Conservation (phyloP, 176 grass and related monocot species). For the Lolium rigidum region DNA sequence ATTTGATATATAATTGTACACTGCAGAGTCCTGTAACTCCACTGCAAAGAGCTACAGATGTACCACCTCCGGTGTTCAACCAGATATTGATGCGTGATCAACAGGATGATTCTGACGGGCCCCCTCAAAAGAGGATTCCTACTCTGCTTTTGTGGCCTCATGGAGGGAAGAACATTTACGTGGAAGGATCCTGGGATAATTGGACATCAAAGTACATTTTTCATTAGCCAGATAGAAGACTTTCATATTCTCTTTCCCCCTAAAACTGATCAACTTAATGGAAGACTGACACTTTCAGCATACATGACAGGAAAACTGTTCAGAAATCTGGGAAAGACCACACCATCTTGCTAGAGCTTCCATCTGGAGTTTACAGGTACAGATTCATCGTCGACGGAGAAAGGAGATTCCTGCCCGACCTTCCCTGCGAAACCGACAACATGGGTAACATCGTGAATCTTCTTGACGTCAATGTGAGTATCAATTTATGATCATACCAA, state of each 20-base stretch:
- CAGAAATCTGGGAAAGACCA: conserved; percentile 84
- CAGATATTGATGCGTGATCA: conserved; percentile 65
- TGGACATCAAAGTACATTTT: conserved; percentile 70
- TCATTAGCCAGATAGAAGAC: neutral
- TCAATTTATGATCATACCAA: neutral
- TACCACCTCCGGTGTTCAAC: conserved; percentile 65
- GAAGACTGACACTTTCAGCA: neutral
- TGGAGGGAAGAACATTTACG: conserved; percentile 66
- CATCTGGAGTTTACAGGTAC: conserved; percentile 78
- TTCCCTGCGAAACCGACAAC: conserved; percentile 65
- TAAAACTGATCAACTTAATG: neutral
- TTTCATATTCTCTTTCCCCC: neutral
- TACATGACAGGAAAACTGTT: conserved; percentile 58
- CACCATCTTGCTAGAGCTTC: conserved; percentile 75
- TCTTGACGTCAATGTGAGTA: conserved; percentile 77
- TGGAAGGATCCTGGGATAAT: conserved; percentile 96
- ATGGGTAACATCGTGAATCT: conserved; percentile 67
- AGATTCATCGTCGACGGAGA: conserved; percentile 88
- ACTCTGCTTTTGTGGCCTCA: conserved; percentile 74
- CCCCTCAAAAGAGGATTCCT: conserved; percentile 76
- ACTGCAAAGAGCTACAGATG: conserved; percentile 65
- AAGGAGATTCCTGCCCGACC: conserved; percentile 60
- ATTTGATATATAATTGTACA: neutral
- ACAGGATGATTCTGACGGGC: conserved; percentile 50
- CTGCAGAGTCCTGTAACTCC: conserved; percentile 80